Percentiles rank a stretch among this genome's conserved stretches.
Evolutionary conservation across 257 asterid genomes (phyloP).

Genomic region (Gynochthodes officinalis): DNA sequence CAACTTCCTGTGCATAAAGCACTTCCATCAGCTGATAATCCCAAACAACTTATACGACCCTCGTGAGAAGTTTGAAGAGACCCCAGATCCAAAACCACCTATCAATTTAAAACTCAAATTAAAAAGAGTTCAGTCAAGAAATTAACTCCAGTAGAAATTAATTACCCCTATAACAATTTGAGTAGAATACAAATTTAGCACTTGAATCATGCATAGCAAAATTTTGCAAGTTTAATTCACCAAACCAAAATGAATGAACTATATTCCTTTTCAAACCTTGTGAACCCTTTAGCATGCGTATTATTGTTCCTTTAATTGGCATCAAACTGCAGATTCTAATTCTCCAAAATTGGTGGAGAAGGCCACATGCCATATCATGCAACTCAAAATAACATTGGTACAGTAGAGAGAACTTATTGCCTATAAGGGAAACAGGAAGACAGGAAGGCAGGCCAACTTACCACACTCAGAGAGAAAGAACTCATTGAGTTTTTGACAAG

Average conservation of each 20-base stretch:
- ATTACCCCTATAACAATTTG: neutral
- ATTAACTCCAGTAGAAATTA: neutral
- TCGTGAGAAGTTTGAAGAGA: conserved; percentile 85
- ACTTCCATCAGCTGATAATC: conserved; percentile 93
- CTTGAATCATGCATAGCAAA: neutral
- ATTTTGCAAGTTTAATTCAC: neutral
- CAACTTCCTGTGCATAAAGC: conserved; percentile 97
- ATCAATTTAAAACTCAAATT: conserved; percentile 11
- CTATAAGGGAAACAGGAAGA: neutral
- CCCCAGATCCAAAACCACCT: conserved; percentile 89
- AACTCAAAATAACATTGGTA: neutral
- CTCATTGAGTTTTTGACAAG: neutral
- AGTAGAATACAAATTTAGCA: neutral
- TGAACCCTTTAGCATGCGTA: neutral
- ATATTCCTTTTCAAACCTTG: neutral
- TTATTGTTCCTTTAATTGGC: neutral
- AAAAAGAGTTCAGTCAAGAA: neutral
- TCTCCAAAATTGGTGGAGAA: neutral
- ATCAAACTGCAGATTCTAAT: neutral
- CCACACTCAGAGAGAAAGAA: neutral
- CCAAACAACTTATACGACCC: conserved; percentile 76
- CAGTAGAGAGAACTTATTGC: neutral
- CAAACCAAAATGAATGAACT: neutral
- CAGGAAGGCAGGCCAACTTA: neutral
- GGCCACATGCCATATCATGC: neutral